Percentiles rank a stretch among this genome's conserved stretches.
Evolutionary conservation across 2,329 filamentous ascomycete genomes (phyloP).

Genomic region (Pseudodiploospora longispora): DNA sequence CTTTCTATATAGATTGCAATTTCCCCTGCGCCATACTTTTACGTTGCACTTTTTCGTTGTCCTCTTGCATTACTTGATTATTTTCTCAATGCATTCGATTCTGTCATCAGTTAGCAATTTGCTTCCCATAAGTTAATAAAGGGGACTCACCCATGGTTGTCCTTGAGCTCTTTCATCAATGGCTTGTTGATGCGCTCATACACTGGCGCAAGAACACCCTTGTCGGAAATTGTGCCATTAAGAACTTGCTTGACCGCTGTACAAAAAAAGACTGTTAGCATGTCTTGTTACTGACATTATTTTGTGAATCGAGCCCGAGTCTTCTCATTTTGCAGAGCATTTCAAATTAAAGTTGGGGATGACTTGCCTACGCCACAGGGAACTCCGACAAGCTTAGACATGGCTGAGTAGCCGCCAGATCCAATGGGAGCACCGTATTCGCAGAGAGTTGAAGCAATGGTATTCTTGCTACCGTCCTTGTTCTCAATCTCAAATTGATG

Average conservation of each 20-base stretch:
- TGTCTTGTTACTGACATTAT: too few relatives aligned
- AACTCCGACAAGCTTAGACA: conserved; percentile 70
- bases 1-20: too few relatives aligned
- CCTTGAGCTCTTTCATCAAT: conserved; percentile 69
- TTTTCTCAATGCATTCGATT: not conserved
- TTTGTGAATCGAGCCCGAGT: too few relatives aligned
- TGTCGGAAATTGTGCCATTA: conserved; percentile 56
- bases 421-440: conserved; percentile 66
- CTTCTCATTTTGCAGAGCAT: too few relatives aligned
- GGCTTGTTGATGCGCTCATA: conserved; percentile 50
- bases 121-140: conserved; percentile 30
- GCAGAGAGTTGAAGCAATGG: conserved; percentile 68
- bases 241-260: conserved; percentile 68
- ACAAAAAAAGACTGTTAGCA: too few relatives aligned
- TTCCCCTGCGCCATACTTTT: too few relatives aligned
- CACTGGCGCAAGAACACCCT: conserved; percentile 6
- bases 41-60: too few relatives aligned
- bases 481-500: conserved; percentile 80
- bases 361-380: not conserved
- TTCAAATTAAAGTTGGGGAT: too few relatives aligned
- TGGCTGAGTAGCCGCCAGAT: conserved; percentile 63
- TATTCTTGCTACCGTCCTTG: conserved; percentile 70
- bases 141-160: conserved; percentile 51
- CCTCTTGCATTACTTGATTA: too few relatives aligned
- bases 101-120: not conserved